Percentiles rank a stretch among this genome's conserved stretches.
Conservation (phyloP, 257 asterid species). For the Henckelia pumila region DNA sequence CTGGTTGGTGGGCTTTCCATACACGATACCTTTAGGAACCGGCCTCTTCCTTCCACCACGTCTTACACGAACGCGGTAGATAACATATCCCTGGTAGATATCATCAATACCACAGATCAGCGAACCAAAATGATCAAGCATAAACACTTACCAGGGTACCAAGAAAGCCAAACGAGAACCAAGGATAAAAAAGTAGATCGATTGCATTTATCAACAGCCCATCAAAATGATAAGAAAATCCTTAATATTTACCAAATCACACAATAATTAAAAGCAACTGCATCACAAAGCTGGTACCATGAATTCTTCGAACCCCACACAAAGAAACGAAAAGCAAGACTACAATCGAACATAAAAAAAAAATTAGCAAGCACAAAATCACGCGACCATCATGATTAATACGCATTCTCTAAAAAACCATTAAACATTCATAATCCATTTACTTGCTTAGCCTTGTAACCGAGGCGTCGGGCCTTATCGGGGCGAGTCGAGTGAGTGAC, state of each 20-base stretch:
- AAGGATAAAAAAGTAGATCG: too few relatives aligned
- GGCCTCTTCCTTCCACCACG: conserved; percentile 57
- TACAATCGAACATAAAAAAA: too few relatives aligned
- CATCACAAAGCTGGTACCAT: neutral
- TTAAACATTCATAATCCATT: neutral
- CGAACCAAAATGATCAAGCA: neutral
- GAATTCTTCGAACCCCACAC: neutral
- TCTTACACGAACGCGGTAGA: conserved; percentile 47
- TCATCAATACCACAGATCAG: neutral
- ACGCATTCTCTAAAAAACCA: neutral
- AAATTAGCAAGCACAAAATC: neutral
- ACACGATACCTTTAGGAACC: conserved; percentile 50
- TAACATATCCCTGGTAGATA: conserved; percentile 37
- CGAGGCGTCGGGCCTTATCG: conserved; percentile 71
- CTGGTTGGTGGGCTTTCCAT: conserved; percentile 55
- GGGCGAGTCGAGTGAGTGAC: conserved; percentile 66
- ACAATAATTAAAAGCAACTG: neutral
- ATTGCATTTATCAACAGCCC: neutral
- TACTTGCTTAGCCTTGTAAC: conserved; percentile 75
- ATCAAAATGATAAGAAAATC: neutral
- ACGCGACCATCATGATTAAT: too few relatives aligned
- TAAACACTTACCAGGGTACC: neutral
- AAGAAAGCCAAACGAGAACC: too few relatives aligned
- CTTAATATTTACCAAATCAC: neutral
- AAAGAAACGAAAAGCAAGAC: neutral